phyloP scores from a whole-genome alignment of 306 rosid genomes.

The Ammopiptanthus mongolicus region DNA sequence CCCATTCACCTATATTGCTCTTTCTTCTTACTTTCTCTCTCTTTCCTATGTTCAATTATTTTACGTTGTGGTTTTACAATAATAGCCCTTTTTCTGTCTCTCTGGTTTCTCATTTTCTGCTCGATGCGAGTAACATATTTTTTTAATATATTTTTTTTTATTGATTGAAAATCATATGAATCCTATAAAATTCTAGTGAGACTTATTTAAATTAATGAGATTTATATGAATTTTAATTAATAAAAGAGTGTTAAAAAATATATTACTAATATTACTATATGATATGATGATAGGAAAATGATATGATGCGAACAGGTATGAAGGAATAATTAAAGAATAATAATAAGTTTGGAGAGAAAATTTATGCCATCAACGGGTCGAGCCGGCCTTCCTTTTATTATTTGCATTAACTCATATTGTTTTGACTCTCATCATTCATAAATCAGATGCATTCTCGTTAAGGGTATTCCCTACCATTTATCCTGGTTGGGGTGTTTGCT shows the following conservation, averaged over 20 bases:
- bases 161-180: too few relatives aligned
- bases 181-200: too few relatives aligned
- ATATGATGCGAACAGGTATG: background rate
- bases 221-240: too few relatives aligned
- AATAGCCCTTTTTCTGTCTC: conserved; percentile 10
- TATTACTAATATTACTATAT: too few relatives aligned
- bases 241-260: too few relatives aligned
- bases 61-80: conserved; percentile 30
- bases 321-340: background rate
- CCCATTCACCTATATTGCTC: background rate
- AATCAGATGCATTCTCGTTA: background rate
- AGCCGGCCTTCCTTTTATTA: background rate
- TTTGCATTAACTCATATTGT: background rate
- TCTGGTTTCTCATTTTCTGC: background rate
- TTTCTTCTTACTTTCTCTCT: background rate
- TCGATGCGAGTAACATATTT: too few relatives aligned
- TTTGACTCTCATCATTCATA: background rate
- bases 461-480: too few relatives aligned
- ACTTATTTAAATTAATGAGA: too few relatives aligned
- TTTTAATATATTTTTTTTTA: too few relatives aligned
- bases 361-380: background rate
- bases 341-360: background rate
- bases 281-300: too few relatives aligned
- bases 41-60: conserved; percentile 44
- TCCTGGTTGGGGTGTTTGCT: background rate